phyloP scores from a whole-genome alignment of 140 eudicot species.

The Stevia rebaudiana region DNA sequence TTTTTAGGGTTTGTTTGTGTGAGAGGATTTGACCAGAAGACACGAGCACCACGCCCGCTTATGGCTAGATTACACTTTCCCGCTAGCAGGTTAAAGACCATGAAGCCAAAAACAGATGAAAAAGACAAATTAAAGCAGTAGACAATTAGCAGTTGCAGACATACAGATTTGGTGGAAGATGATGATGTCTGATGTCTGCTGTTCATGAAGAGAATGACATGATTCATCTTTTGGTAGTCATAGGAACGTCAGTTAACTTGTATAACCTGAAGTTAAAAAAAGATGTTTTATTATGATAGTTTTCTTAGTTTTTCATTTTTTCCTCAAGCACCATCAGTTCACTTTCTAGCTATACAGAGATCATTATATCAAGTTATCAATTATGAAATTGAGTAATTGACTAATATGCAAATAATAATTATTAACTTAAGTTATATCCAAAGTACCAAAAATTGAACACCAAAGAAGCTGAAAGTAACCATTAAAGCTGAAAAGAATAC shows the following conservation, averaged over 20 bases:
- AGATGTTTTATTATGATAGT: constrained; percentile 5
- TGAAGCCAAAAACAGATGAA: constrained; percentile 41
- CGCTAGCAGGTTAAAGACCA: constrained; percentile 47
- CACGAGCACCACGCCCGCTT: constrained; percentile 78
- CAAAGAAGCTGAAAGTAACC: background rate
- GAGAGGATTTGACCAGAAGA: constrained; percentile 74
- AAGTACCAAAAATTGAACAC: too few relatives aligned
- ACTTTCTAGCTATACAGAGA: background rate
- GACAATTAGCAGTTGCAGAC: constrained; percentile 4
- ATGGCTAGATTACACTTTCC: constrained; percentile 82
- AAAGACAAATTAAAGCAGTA: constrained; percentile 16
- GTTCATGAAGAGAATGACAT: constrained; percentile 19
- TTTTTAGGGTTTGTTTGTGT: constrained; percentile 71
- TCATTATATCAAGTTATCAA: constrained; percentile 1
- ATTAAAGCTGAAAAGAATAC: background rate
- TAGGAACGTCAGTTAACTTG: constrained; percentile 23
- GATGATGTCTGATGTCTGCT: constrained; percentile 10
- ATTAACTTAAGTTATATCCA: background rate
- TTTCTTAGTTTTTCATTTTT: constrained; percentile 8
- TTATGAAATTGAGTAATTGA: too few relatives aligned
- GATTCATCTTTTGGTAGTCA: constrained; percentile 17
- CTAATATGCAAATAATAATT: too few relatives aligned
- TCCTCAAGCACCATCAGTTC: background rate
- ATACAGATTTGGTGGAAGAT: background rate
- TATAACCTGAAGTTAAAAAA: constrained; percentile 20